Evolutionary conservation across 1,284 basidiomycete species (phyloP).

Genomic region (Cyathus olla): DNA sequence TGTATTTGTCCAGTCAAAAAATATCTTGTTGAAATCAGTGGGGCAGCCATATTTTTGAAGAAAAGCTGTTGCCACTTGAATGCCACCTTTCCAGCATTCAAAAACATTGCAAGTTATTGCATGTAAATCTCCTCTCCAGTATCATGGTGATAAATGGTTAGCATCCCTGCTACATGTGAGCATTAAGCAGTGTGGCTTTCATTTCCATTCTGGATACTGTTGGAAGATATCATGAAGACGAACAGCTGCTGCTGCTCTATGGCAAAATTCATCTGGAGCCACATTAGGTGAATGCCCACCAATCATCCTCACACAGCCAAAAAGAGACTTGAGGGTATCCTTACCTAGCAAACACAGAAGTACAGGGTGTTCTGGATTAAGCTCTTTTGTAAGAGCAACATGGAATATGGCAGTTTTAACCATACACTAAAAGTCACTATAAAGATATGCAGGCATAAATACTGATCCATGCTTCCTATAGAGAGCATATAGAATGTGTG

Average conservation of each 20-base stretch:
- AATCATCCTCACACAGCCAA: constrained; percentile 30
- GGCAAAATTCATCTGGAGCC: too few species aligned
- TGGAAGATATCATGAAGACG: too few species aligned
- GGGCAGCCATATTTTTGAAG: constrained; percentile 1
- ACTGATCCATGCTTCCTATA: constrained; percentile 9
- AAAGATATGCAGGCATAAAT: constrained; percentile 29
- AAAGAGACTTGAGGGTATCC: constrained; percentile 31
- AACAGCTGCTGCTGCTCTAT: too few species aligned
- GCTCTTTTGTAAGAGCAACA: too few species aligned
- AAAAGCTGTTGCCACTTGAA: constrained; percentile 2
- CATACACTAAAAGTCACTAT: constrained; percentile 32
- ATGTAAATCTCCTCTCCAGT: constrained; percentile 21
- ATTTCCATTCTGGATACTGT: too few species aligned
- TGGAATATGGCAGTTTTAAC: too few species aligned
- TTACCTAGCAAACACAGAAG: constrained; percentile 31
- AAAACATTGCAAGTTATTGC: constrained; percentile 1
- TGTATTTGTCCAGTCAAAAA: constrained; percentile 8
- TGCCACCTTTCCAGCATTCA: constrained; percentile 7
- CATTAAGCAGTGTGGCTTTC: constrained; percentile 17
- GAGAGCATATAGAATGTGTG: constrained; percentile 24
- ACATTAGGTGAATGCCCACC: constrained; percentile 22
- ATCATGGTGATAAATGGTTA: constrained; percentile 20
- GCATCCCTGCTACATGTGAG: constrained; percentile 17
- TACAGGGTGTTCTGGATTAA: constrained; percentile 21
- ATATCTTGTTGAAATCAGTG: constrained; percentile 1